Percentiles rank a stretch among this genome's conserved stretches.
These are phyloP conservation scores for Xylaria sp. DNA, from an alignment of 2,329 filamentous ascomycete species.

Conservation along the genomic window DNA sequence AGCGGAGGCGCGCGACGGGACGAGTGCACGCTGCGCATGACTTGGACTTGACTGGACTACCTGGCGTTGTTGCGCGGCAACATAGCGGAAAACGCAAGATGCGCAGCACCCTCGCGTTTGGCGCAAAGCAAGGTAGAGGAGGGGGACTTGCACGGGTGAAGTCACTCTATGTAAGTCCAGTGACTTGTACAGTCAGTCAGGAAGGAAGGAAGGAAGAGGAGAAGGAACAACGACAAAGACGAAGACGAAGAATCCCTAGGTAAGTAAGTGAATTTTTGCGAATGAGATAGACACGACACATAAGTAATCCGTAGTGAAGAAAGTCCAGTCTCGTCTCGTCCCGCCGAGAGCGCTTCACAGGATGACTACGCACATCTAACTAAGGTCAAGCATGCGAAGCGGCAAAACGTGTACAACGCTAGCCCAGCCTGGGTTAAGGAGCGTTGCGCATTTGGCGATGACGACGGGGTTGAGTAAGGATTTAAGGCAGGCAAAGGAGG, in stretches of 20 bases:
- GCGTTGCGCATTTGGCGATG: constrained; percentile 20
- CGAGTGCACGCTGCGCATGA: constrained; percentile 41
- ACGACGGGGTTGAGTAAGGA: background rate
- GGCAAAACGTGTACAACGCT: constrained; percentile 1
- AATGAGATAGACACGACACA: background rate
- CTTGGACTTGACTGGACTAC: constrained; percentile 4
- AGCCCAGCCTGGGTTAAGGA: constrained; percentile 2
- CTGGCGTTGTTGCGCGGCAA: constrained; percentile 12
- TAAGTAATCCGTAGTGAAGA: background rate
- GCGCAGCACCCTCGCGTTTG: constrained; percentile 7
- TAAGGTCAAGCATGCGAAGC: background rate
- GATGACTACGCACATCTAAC: too few species aligned
- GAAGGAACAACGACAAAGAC: background rate
- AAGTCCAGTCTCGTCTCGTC: too few species aligned
- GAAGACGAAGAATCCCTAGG: background rate
- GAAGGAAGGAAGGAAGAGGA: background rate
- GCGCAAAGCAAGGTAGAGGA: background rate
- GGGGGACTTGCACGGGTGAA: background rate
- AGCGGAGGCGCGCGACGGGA: constrained; percentile 52
- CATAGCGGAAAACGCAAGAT: constrained; percentile 26
- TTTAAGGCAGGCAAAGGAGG: background rate
- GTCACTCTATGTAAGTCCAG: background rate
- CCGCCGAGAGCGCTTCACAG: too few species aligned
- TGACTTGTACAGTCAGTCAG: background rate
- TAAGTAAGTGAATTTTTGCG: background rate